Evolutionary conservation across 2,329 filamentous ascomycete genomes (phyloP).

Genomic region (Waltergamsia citrina): DNA sequence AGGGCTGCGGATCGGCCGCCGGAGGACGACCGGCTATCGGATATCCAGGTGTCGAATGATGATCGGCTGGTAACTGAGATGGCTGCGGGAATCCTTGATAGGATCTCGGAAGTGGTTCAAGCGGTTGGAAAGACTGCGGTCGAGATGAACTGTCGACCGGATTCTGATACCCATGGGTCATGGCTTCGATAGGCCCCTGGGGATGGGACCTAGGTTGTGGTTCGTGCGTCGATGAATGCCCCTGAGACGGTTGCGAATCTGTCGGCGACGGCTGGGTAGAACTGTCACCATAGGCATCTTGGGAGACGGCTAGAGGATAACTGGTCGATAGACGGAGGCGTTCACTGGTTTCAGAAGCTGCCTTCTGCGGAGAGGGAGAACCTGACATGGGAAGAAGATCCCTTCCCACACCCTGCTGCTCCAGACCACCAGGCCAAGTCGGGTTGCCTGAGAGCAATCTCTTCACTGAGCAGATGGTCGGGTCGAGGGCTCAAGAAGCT

Average conservation of each 20-base stretch:
- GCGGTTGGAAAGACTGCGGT: slow-evolving; percentile 4
- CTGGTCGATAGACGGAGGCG: slow-evolving; percentile 34
- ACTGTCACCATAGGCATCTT: slow-evolving; percentile 41
- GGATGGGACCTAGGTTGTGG: background rate
- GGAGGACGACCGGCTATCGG: slow-evolving; percentile 19
- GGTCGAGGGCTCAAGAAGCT: no score
- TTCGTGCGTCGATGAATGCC: background rate
- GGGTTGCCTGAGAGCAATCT: background rate
- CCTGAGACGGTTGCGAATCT: slow-evolving; percentile 6
- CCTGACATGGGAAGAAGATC: slow-evolving; percentile 69
- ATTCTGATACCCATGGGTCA: slow-evolving; percentile 3
- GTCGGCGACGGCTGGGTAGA: slow-evolving; percentile 16
- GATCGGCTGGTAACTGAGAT: no score
- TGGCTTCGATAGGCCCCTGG: background rate
- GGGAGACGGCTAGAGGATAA: slow-evolving; percentile 30
- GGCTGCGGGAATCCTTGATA: slow-evolving; percentile 9
- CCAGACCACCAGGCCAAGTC: background rate
- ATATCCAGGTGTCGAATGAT: slow-evolving; percentile 10
- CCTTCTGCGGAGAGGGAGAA: slow-evolving; percentile 53
- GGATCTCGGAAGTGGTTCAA: slow-evolving; percentile 1
- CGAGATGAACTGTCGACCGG: slow-evolving; percentile 1
- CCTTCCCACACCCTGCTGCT: slow-evolving; percentile 27
- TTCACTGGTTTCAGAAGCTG: slow-evolving; percentile 47
- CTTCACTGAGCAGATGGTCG: no score
- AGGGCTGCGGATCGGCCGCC: slow-evolving; percentile 33